Percentiles rank a stretch among this genome's conserved stretches.
Evolutionary conservation across 257 asterid genomes (phyloP).

Genomic region (Gentiana straminea): DNA sequence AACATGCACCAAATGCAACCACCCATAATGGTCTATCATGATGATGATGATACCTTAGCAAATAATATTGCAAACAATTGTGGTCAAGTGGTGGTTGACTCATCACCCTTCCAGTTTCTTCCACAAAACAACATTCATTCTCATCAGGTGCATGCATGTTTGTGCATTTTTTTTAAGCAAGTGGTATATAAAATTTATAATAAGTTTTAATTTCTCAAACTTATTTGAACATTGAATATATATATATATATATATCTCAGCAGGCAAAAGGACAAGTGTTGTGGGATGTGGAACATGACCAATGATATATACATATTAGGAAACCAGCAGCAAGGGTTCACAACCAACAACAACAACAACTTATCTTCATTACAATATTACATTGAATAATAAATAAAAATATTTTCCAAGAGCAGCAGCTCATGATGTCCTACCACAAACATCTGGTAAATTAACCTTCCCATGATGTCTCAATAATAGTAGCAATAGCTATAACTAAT

Average conservation of each 20-base stretch:
- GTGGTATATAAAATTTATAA: background rate
- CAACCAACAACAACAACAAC: constrained; percentile 18
- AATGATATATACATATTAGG: constrained; percentile 36
- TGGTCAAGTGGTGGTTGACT: constrained; percentile 20
- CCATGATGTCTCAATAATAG: constrained; percentile 27
- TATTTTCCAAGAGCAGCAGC: constrained; percentile 8
- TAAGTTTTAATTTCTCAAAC: background rate
- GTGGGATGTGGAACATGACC: constrained; percentile 55
- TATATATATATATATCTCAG: constrained; percentile 13
- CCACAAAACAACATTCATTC: constrained; percentile 30
- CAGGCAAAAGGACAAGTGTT: constrained; percentile 54
- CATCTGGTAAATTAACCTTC: constrained; percentile 33
- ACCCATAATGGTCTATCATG: constrained; percentile 7
- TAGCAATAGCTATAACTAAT: background rate
- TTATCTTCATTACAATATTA: constrained; percentile 48
- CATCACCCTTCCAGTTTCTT: constrained; percentile 28
- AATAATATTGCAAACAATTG: constrained; percentile 16
- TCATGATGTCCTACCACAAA: constrained; percentile 7
- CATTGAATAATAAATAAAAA: background rate
- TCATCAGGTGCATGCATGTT: constrained; percentile 6
- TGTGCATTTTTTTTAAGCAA: background rate
- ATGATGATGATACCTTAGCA: constrained; percentile 11
- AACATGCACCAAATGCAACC: constrained; percentile 23
- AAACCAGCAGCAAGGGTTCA: constrained; percentile 42
- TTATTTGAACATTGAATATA: background rate